These are phyloP conservation scores for Exutisphaerella laricina DNA, from an alignment of 2,329 filamentous ascomycete species.

Conservation along the genomic window DNA sequence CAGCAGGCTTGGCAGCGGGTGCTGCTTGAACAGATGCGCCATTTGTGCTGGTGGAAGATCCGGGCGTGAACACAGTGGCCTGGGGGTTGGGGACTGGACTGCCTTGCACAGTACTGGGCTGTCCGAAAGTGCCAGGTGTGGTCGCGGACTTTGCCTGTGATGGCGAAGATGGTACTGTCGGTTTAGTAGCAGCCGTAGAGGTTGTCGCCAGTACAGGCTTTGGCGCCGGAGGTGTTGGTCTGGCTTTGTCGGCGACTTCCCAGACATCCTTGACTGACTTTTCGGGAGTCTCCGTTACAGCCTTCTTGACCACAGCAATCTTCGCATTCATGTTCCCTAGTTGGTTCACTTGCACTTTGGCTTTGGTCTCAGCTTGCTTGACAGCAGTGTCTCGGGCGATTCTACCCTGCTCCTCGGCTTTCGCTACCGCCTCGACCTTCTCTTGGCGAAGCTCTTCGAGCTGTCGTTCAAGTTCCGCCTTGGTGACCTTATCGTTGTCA, in stretches of 20 bases:
- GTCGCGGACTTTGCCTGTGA: constrained; percentile 10
- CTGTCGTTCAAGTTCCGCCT: constrained; percentile 23
- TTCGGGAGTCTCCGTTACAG: constrained; percentile 78
- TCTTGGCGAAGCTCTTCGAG: constrained; percentile 27
- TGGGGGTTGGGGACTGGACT: constrained; percentile 17
- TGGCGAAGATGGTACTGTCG: constrained; percentile 14
- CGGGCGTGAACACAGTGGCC: constrained; percentile 16
- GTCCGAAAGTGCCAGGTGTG: constrained; percentile 20
- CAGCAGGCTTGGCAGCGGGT: constrained; percentile 6
- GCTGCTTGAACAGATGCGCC: constrained; percentile 6
- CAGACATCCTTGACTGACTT: constrained; percentile 81
- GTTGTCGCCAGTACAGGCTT: constrained; percentile 6
- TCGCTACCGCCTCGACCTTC: constrained; percentile 30
- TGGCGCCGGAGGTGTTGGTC: constrained; percentile 22
- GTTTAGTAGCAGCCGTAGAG: constrained; percentile 13
- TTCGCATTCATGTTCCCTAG: constrained; percentile 61
- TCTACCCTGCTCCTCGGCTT: background rate
- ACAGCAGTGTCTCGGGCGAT: constrained; percentile 30
- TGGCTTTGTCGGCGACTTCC: constrained; percentile 65
- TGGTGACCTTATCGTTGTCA: constrained; percentile 15
- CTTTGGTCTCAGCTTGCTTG: constrained; percentile 40
- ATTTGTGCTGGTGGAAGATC: constrained; percentile 1
- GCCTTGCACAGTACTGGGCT: constrained; percentile 15
- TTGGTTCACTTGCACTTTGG: constrained; percentile 73
- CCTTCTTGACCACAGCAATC: constrained; percentile 70